A percentile compares a stretch with the other conserved stretches of the same genome.
phyloP scores from a whole-genome alignment of 352 stramenopile species.

The Pythium myriotylum region DNA sequence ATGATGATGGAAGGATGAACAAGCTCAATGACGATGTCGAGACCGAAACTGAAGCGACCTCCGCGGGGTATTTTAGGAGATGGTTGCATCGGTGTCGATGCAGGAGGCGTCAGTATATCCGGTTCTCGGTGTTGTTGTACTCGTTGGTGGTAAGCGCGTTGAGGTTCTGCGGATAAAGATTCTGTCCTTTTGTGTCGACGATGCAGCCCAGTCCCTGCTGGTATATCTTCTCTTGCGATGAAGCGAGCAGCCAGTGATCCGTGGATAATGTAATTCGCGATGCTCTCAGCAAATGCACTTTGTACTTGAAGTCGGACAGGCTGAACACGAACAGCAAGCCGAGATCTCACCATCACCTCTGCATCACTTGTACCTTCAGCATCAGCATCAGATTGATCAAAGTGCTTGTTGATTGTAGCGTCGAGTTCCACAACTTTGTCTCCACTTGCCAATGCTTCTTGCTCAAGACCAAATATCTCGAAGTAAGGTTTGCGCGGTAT shows the following conservation, averaged over 20 bases:
- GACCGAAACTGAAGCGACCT: neutral
- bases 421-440: constrained; percentile 48
- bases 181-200: constrained; percentile 16
- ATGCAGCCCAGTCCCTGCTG: constrained; percentile 1
- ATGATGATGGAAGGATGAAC: constrained; percentile 50
- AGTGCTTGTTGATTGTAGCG: constrained; percentile 35
- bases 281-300: constrained; percentile 60
- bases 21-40: constrained; percentile 30
- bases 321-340: constrained; percentile 44
- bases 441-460: constrained; percentile 4
- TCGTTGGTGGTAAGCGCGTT: constrained; percentile 6
- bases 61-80: neutral
- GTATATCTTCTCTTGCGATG: constrained; percentile 28
- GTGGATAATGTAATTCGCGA: constrained; percentile 61
- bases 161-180: constrained; percentile 19
- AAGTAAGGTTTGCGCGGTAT: constrained; percentile 35
- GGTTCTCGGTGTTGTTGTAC: neutral
- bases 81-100: neutral
- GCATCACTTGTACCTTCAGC: neutral
- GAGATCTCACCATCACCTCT: constrained; percentile 34
- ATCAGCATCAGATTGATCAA: constrained; percentile 9
- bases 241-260: constrained; percentile 53
- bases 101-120: neutral
- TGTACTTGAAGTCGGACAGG: constrained; percentile 59
- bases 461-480: constrained; percentile 63